Evolutionary conservation across 2,329 filamentous ascomycete species (phyloP).

Genomic region (Neofusicoccum umdonicola): DNA sequence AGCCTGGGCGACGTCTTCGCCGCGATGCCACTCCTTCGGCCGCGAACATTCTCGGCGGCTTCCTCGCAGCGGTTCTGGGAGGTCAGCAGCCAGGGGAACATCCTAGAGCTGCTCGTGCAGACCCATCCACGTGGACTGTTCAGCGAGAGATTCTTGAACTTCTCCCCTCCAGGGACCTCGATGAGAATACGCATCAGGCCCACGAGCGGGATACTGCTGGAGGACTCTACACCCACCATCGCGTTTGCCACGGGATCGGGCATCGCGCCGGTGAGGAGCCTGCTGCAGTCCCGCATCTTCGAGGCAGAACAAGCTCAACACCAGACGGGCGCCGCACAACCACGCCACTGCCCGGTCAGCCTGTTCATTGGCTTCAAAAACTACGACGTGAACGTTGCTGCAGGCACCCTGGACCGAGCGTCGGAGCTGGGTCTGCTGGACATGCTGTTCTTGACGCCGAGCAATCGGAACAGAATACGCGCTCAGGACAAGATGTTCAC

Average conservation of each 20-base stretch:
- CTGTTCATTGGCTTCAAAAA: conserved; percentile 21
- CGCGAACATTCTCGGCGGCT: neutral
- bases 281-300: conserved; percentile 22
- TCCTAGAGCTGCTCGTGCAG: neutral
- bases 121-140: neutral
- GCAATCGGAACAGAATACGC: conserved; percentile 20
- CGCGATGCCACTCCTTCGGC: neutral
- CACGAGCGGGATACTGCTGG: neutral
- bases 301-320: neutral
- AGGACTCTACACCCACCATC: conserved; percentile 18
- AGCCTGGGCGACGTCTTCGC: neutral
- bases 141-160: neutral
- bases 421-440: conserved; percentile 18
- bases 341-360: conserved; percentile 15
- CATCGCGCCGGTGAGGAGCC: conserved; percentile 23
- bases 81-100: neutral
- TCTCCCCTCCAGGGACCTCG: conserved; percentile 2
- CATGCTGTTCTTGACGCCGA: conserved; percentile 20
- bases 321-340: neutral
- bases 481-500: conserved; percentile 22
- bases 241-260: conserved; percentile 24
- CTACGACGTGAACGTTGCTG: conserved; percentile 18
- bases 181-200: conserved; percentile 20
- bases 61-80: neutral
- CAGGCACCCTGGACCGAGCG: conserved; percentile 15